These are phyloP conservation scores for Musa balbisiana DNA, from an alignment of 202 grass and related monocot species.

Conservation along the genomic window DNA sequence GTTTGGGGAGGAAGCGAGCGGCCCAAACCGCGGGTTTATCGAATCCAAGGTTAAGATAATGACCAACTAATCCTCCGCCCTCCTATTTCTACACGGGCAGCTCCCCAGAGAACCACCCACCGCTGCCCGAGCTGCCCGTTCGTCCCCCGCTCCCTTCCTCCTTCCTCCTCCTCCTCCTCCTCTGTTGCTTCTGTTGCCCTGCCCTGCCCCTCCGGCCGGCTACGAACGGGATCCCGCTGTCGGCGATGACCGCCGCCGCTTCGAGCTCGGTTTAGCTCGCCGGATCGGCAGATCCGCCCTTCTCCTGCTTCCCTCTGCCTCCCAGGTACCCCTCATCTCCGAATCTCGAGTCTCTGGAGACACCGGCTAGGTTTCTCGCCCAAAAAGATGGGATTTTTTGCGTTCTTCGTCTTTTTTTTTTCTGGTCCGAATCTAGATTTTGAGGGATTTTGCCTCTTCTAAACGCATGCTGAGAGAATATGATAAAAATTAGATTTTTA, in stretches of 20 bases:
- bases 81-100: constrained; percentile 2
- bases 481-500: neutral
- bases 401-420: neutral
- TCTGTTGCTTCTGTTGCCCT: neutral
- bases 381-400: neutral
- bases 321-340: neutral
- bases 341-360: neutral
- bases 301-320: neutral
- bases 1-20: neutral
- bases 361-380: neutral
- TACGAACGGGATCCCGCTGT: neutral
- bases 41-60: neutral
- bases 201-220: neutral
- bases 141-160: neutral
- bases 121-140: neutral
- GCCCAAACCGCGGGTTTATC: neutral
- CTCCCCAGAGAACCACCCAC: neutral
- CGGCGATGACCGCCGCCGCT: neutral
- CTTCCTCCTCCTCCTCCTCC: neutral
- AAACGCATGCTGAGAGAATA: neutral
- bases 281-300: neutral
- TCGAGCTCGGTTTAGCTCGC: neutral
- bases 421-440: neutral
- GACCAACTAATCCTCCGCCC: neutral
- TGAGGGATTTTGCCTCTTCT: neutral